Base-by-base conservation (phyloP, 208 protist species). In the Histomonas meleagridis region DNA sequence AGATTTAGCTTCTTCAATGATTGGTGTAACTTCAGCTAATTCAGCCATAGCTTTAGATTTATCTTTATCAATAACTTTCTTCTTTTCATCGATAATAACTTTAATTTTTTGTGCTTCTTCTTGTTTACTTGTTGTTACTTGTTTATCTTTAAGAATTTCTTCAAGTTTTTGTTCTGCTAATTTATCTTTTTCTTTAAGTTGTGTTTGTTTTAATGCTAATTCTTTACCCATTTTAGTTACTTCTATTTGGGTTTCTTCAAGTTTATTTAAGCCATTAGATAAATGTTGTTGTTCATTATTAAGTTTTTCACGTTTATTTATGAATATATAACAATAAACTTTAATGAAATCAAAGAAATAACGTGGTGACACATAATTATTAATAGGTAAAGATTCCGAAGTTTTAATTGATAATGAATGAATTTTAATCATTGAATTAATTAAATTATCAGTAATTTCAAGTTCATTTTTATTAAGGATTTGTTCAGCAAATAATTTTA, bases 311-410 rank as follows among this genome's bases (percentile, higher is more conserved):
- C 95, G 92, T 94, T 99, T 99, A 92, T 98, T 96, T 12, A 94
- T 92, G 91, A 97, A 97, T n/a, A 99, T 92, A 1, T 93, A 40
- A 46, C 96, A 95, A 62, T 98, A 97, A 91, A 99, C 98, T 14
- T 94, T 95, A 79, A 99, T 97, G 91, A 97, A 97, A 92, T 99
- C 98, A 40, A 97, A 96, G 94, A 97, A 99, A 94, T 99, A 98
- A 2, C 86, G 28, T 46, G 86, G 86, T 18, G 86, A 69, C 48
- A 91, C 55, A 91, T 91, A 91, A 26, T 60, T 91, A 16, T 48
- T 69, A 32, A 46, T n/a, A 3, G 53, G 53, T 0, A 91, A 26
- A 16, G 32, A 70, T 38, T 9, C 46, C 1, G 76, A 86, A 38
- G 46, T 86, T 51, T 86, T 46, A 10, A 46, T 12, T 21, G 76